Evolutionary conservation across 257 asterid species (phyloP).

Genomic region (Leonotis leonurus): DNA sequence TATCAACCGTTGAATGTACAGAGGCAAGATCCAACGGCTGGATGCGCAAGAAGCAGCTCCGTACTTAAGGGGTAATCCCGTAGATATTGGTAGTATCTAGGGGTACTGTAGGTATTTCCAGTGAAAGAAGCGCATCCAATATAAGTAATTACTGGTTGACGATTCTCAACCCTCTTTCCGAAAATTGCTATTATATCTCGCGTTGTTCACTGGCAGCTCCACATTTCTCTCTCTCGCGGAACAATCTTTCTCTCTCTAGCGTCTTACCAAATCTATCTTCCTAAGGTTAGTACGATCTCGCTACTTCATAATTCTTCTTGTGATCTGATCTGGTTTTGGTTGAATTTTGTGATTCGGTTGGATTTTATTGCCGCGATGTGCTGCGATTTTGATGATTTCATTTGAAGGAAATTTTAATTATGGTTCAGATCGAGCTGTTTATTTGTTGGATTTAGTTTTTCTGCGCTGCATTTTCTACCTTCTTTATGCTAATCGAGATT

Average conservation of each 20-base stretch:
- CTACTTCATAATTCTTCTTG: background rate
- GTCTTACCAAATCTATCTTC: constrained; percentile 17
- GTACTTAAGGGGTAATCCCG: constrained; percentile 22
- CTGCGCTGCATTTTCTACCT: too few relatives aligned
- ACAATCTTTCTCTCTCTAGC: constrained; percentile 15
- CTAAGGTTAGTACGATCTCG: constrained; percentile 21
- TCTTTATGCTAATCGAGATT: background rate
- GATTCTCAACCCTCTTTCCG: constrained; percentile 20
- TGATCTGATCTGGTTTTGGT: constrained; percentile 10
- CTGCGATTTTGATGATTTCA: background rate
- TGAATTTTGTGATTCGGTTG: constrained; percentile 13
- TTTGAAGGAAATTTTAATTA: background rate
- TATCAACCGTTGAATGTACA: background rate
- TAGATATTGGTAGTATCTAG: constrained; percentile 1
- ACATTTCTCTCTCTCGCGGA: constrained; percentile 22
- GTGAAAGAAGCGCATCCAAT: constrained; percentile 8
- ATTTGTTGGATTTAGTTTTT: constrained; percentile 9
- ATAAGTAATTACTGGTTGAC: constrained; percentile 28
- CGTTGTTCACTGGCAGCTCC: constrained; percentile 28
- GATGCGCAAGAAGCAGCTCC: background rate
- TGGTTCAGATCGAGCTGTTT: constrained; percentile 9
- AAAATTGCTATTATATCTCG: constrained; percentile 21
- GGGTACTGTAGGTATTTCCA: constrained; percentile 20
- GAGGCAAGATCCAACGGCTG: constrained; percentile 28
- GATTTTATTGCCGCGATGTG: background rate